Base-by-base conservation (phyloP, 768 basidiomycete genomes). In the Agaricus blazei region DNA sequence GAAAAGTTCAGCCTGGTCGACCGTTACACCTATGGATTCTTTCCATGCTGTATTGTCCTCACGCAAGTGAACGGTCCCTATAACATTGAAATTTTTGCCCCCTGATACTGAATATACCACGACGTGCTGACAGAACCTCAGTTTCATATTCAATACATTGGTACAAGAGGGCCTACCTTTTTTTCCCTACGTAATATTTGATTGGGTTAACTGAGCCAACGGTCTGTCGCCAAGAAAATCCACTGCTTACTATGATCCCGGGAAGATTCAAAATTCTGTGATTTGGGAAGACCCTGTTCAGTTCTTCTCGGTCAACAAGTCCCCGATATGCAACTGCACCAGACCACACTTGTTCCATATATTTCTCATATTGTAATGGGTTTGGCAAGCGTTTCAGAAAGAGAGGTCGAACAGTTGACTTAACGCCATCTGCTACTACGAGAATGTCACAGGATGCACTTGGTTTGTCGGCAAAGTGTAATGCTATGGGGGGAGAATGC, bases 91-190 rank as follows among this genome's bases (percentile, higher is more conserved):
- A n/a, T 71, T 63, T 47, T 66, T 68, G 19, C 77, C 78, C 45
- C 70, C 67, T 2, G 78, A 72, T 12, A 83, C 74, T 0, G 79
- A 72, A 64, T 82, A 82, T 1, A 67, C 68, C 8, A 82, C 66
- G 19, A 79, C 51, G 62, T 75, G 72, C 81, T 82, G 42, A 12
- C 5, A 28, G 26, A 11, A 23, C 28, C 36, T 29, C 5, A 15
- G 34, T 15, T 27, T 4, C 31, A 28, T 28, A 36, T 41, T 26
- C 34, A 14, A 7, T 40, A 19, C 14, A 29, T 15, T 8, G 24
- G 29, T 27, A 49, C 12, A 37, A 19, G 41, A n/a, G 41, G 36
- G 31, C 52, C 56, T 24, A 66, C 66, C 48, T 62, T 62, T 57
- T 53, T 46, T 64, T 65, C 9, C 64, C 64, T 11, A 59, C 29